Conservation (phyloP, 83 land plant genomes). For the Picea abies region DNA sequence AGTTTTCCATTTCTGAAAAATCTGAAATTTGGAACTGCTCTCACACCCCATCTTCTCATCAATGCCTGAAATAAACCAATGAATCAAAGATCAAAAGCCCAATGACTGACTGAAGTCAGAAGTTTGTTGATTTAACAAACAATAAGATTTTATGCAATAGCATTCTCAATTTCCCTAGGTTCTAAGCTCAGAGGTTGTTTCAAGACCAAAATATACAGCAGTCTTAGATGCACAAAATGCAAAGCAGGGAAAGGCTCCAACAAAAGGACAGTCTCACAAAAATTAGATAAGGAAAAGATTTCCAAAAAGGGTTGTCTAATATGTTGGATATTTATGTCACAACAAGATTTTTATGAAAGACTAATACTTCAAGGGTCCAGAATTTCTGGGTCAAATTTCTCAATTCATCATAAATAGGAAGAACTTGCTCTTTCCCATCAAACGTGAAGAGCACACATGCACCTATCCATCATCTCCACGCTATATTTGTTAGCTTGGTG, state of each 20-base stretch:
- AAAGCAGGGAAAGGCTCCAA: neutral
- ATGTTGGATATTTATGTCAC: neutral
- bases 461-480: neutral
- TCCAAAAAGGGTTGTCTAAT: neutral
- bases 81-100: neutral
- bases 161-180: neutral
- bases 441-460: neutral
- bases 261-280: neutral
- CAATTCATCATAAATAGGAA: no score
- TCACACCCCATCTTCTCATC: slow-evolving; percentile 49
- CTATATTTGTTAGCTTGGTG: neutral
- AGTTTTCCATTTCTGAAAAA: slow-evolving; percentile 38
- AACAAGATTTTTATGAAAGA: neutral
- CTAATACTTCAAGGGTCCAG: neutral
- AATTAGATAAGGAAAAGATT: neutral
- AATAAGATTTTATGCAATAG: neutral
- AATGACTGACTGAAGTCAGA: neutral
- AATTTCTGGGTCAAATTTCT: neutral
- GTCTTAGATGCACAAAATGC: neutral
- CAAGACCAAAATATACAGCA: neutral
- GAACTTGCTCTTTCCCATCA: neutral
- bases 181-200: neutral
- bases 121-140: neutral
- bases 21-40: slow-evolving; percentile 46
- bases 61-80: slow-evolving; percentile 26